Percentiles rank a stretch among this genome's conserved stretches.
These are phyloP conservation scores for Erucastrum elatum DNA, from an alignment of 345 rosid genomes.

Conservation along the genomic window DNA sequence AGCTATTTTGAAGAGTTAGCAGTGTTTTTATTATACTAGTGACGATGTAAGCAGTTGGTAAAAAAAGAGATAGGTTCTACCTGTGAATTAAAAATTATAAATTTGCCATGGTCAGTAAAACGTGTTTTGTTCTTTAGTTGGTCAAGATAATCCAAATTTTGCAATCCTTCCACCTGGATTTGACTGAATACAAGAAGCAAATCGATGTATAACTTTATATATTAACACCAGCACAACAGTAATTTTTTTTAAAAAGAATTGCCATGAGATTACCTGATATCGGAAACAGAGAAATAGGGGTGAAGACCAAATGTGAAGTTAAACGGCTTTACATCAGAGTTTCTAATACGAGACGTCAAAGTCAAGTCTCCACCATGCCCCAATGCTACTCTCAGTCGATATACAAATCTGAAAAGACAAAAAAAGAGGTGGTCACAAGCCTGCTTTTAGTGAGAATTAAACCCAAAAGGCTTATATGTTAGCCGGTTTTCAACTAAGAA, in stretches of 20 bases:
- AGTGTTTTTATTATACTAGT: background rate
- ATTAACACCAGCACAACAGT: background rate
- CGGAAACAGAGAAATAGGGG: conserved; percentile 82
- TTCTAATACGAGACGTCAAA: conserved; percentile 77
- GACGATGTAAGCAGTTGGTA: background rate
- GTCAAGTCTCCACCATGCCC: conserved; percentile 68
- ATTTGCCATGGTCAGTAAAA: conserved; percentile 75
- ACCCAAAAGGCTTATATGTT: background rate
- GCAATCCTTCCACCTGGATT: conserved; percentile 89
- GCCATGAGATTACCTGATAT: conserved; percentile 60
- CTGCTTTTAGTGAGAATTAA: background rate
- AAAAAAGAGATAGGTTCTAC: conserved; percentile 36
- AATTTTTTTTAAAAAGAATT: background rate
- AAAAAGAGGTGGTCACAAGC: conserved; percentile 4
- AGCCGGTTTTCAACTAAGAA: background rate
- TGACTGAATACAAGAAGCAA: conserved; percentile 52
- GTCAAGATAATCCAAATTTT: conserved; percentile 83
- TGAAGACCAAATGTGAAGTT: conserved; percentile 81
- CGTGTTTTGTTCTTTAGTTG: conserved; percentile 74
- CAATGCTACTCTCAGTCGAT: conserved; percentile 71
- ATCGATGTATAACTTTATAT: background rate
- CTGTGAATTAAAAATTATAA: conserved; percentile 78
- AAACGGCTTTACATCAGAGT: conserved; percentile 72
- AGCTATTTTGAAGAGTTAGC: conserved; percentile 42
- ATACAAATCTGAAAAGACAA: conserved; percentile 57